These are phyloP conservation scores for Coemansia erecta DNA, from an alignment of 192 early-diverging fungal species.

Conservation along the genomic window DNA sequence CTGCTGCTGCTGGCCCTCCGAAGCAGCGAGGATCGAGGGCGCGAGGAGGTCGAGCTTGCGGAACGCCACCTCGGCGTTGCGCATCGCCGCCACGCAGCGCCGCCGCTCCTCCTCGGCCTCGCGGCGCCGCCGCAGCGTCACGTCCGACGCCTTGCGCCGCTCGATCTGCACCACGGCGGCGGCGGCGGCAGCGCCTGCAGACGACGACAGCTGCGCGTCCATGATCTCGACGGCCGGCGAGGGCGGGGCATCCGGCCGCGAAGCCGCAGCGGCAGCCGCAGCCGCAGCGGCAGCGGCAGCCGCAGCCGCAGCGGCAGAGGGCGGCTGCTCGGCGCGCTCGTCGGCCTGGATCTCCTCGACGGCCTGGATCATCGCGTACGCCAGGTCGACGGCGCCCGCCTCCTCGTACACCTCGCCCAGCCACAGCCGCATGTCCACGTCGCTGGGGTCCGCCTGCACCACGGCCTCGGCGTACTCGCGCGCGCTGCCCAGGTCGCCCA, in stretches of 20 bases:
- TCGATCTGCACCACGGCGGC: conserved; percentile 12
- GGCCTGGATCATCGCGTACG: conserved; percentile 32
- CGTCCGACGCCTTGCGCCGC: conserved; percentile 24
- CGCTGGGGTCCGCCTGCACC: conserved; percentile 54
- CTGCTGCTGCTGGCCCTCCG: no score
- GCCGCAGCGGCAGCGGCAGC: not conserved
- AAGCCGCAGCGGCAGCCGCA: not conserved
- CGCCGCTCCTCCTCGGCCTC: conserved; percentile 30
- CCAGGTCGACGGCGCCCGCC: conserved; percentile 46
- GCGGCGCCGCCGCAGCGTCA: conserved; percentile 13
- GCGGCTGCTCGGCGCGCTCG: conserved; percentile 1
- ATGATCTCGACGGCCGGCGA: no score
- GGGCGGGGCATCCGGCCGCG: no score
- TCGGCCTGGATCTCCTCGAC: conserved; percentile 37
- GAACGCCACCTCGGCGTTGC: conserved; percentile 36
- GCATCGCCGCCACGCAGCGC: conserved; percentile 34
- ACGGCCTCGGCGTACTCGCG: conserved; percentile 52
- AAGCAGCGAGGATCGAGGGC: conserved; percentile 8
- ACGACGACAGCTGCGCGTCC: not conserved
- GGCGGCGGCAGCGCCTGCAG: not conserved
- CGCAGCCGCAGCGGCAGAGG: not conserved
- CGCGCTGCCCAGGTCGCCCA: conserved; percentile 57
- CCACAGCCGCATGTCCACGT: conserved; percentile 59
- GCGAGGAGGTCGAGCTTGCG: conserved; percentile 36
- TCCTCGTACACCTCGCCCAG: conserved; percentile 67